Evolutionary conservation across 441 rosid genomes (phyloP), one percentile per base, ranked within the genome.

Genomic region (Flueggea neowawraea): DNA sequence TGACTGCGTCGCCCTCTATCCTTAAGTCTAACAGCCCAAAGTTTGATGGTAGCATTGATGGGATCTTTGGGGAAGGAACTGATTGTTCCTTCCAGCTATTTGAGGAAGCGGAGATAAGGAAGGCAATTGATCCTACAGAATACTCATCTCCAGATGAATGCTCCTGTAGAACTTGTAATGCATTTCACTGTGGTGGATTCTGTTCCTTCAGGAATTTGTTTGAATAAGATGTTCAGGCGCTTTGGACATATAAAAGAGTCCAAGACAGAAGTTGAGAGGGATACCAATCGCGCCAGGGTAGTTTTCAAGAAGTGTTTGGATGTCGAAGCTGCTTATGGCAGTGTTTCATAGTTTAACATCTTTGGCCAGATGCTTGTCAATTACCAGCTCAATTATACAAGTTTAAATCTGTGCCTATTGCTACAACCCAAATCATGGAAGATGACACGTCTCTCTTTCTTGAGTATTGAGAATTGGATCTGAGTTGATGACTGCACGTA

Each of bases 81-180:
- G 89, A 78, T 64, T 32, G 57, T 73, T 64, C 69, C 6, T 16
- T 63, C 1, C 76, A 70, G 65, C 63, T 54, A 51, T 69, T 60
- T 43, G 87, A 75, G 6, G 87, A 84, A 55, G 62, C 67, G 10
- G 79, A 72, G 55, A 76, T 58, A 41, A 82, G 69, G 66, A 69
- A 58, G 61, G 58, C 32, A 47, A 39, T 51, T 16, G 64, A 66
- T 60, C 59, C 77, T 0, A n/a, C 73, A n/a, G 95, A 90, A 31
- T 67, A 73, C 69, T 79, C 88, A 39, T 79, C 91, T 22, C 71
- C 82, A 32, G 82, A 85, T 65, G 87, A 82, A 58, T 61, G 76
- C 91, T 57, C 95, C 99, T 0, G 97, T 96, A 10, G 97, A 95
- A 77, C 84, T 95, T 67, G 78, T 95, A 50, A 82, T 95, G 86